Conservation (phyloP, 2,329 filamentous ascomycete species). For the Colletotrichum lentis region DNA sequence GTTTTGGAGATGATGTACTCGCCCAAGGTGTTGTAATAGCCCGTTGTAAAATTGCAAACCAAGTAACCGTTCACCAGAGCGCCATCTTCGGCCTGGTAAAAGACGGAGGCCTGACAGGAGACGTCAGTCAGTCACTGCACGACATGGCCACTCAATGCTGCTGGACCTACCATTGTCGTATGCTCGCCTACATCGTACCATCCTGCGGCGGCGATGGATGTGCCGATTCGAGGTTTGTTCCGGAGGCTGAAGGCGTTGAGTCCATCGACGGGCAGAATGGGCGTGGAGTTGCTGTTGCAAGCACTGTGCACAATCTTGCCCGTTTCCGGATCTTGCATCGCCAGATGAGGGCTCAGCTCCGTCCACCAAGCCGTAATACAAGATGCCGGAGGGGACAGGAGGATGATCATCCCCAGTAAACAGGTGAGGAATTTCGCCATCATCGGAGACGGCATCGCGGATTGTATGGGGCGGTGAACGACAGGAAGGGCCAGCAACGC, state of each 20-base stretch:
- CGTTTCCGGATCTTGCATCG: conserved; percentile 49
- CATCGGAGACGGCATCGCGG: no score
- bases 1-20: conserved; percentile 45
- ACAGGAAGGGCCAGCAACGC: conserved; percentile 5
- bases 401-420: conserved; percentile 12
- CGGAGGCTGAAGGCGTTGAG: conserved; percentile 43
- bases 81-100: conserved; percentile 30
- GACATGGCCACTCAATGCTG: background rate
- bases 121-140: conserved; percentile 22
- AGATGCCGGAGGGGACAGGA: conserved; percentile 40
- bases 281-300: conserved; percentile 45
- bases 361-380: conserved; percentile 50
- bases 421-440: background rate
- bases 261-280: conserved; percentile 48
- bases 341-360: conserved; percentile 45
- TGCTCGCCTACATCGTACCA: conserved; percentile 45
- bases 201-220: conserved; percentile 48
- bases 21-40: conserved; percentile 45
- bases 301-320: conserved; percentile 49
- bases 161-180: conserved; percentile 46
- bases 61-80: conserved; percentile 39
- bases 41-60: conserved; percentile 48
- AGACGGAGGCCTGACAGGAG: conserved; percentile 29
- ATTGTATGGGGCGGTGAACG: background rate
- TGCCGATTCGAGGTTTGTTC: conserved; percentile 46